Conservation (phyloP, 2,329 filamentous ascomycete genomes). For the Ophiocordyceps australis region DNA sequence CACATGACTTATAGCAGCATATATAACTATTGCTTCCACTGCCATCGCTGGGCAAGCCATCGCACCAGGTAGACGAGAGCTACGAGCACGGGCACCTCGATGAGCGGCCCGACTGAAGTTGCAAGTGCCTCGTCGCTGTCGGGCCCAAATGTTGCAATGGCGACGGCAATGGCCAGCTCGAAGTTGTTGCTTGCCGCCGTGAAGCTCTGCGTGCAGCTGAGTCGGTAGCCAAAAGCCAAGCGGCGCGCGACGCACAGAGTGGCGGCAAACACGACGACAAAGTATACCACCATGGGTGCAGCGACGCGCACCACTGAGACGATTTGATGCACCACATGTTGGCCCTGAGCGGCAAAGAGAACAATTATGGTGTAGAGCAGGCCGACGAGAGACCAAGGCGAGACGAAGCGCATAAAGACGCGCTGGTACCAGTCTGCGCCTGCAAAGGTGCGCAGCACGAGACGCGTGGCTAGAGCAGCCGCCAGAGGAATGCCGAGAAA, state of each 20-base stretch:
- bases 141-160: constrained; percentile 62
- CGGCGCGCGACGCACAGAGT: constrained; percentile 44
- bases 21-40: constrained; percentile 22
- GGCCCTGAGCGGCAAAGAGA: constrained; percentile 68
- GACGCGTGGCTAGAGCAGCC: constrained; percentile 60
- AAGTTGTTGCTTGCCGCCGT: constrained; percentile 90
- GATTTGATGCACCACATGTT: constrained; percentile 63
- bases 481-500: constrained; percentile 74
- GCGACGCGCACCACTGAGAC: constrained; percentile 67
- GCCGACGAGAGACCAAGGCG: constrained; percentile 64
- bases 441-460: constrained; percentile 34
- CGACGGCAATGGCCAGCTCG: constrained; percentile 78
- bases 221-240: constrained; percentile 57
- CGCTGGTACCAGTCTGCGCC: constrained; percentile 45
- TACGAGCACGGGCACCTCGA: constrained; percentile 72
- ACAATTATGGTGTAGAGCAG: constrained; percentile 77
- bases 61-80: constrained; percentile 58
- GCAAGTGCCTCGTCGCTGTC: constrained; percentile 67
- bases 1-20: background rate
- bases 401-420: constrained; percentile 49
- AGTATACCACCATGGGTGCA: constrained; percentile 69
- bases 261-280: constrained; percentile 52
- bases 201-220: constrained; percentile 64
- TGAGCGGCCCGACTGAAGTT: constrained; percentile 65
- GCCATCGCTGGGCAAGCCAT: constrained; percentile 33